Conservation (phyloP, 805 yeast species). For the Tetrapisispora phaffii region DNA sequence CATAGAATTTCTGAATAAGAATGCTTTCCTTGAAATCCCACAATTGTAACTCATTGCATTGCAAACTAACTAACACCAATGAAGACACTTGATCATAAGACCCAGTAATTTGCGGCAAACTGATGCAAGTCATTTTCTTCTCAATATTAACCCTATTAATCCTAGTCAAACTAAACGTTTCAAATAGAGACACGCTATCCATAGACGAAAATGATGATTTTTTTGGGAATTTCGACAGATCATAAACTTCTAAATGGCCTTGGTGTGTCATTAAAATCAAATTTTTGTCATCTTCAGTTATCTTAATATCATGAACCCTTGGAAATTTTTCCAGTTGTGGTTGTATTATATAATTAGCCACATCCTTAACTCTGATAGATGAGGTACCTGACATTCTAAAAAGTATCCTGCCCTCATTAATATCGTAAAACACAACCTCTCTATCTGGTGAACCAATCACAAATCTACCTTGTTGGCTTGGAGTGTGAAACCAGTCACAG, state of each 20-base stretch:
- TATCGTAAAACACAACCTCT: conserved; percentile 42
- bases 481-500: conserved; percentile 62
- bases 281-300: conserved; percentile 53
- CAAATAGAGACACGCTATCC: conserved; percentile 8
- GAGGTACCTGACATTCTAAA: conserved; percentile 24
- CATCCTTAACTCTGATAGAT: conserved; percentile 2
- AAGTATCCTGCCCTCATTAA: conserved; percentile 15
- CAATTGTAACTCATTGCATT: conserved; percentile 67
- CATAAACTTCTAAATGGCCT: conserved; percentile 51
- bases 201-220: not conserved
- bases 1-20: conserved; percentile 53
- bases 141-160: conserved; percentile 41
- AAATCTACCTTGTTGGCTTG: conserved; percentile 35
- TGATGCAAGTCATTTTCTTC: conserved; percentile 55
- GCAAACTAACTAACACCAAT: conserved; percentile 50
- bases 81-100: conserved; percentile 5
- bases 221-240: conserved; percentile 29
- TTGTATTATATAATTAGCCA: conserved; percentile 5
- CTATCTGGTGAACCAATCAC: conserved; percentile 73
- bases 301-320: conserved; percentile 58
- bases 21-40: conserved; percentile 63
- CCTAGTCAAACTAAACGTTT: conserved; percentile 22
- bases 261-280: conserved; percentile 59
- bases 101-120: conserved; percentile 33
- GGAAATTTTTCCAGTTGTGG: conserved; percentile 23